These are phyloP conservation scores for Flaveria robusta DNA, from an alignment of 129 eudicot species.

Conservation along the genomic window DNA sequence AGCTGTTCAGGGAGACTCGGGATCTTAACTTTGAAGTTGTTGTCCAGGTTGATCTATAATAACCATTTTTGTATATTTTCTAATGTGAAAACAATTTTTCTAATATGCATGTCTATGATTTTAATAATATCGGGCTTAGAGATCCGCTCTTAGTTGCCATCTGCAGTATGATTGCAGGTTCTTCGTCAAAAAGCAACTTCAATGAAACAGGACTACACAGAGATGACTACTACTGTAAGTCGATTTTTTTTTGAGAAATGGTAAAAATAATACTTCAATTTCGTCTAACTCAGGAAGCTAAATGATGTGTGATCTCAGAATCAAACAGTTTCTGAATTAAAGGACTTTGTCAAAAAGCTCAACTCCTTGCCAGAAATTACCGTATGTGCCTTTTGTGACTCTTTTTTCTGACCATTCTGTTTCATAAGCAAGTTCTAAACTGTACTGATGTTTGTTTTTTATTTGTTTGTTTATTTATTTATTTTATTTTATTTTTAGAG, in stretches of 20 bases:
- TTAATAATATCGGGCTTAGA: conserved; percentile 17
- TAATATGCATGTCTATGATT: not conserved
- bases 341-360: conserved; percentile 97
- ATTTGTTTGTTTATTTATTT: conserved; percentile 3
- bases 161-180: conserved; percentile 79
- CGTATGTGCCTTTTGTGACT: conserved; percentile 52
- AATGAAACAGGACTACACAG: conserved; percentile 97
- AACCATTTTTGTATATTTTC: not conserved
- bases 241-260: not conserved
- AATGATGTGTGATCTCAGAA: conserved; percentile 50
- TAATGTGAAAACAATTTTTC: not conserved
- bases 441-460: not conserved
- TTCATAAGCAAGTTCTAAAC: too few relatives aligned
- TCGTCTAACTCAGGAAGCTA: not conserved
- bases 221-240: conserved; percentile 81
- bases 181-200: conserved; percentile 96
- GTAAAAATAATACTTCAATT: not conserved
- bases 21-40: conserved; percentile 97
- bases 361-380: conserved; percentile 98
- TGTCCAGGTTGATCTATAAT: conserved; percentile 86
- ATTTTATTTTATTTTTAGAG: conserved; percentile 59
- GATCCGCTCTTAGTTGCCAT: conserved; percentile 48
- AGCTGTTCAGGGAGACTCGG: conserved; percentile 91
- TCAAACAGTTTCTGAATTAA: conserved; percentile 88
- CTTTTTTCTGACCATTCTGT: not conserved